phyloP scores from a whole-genome alignment of 495 filamentous ascomycete species.

The Aspergillus ellipticus region DNA sequence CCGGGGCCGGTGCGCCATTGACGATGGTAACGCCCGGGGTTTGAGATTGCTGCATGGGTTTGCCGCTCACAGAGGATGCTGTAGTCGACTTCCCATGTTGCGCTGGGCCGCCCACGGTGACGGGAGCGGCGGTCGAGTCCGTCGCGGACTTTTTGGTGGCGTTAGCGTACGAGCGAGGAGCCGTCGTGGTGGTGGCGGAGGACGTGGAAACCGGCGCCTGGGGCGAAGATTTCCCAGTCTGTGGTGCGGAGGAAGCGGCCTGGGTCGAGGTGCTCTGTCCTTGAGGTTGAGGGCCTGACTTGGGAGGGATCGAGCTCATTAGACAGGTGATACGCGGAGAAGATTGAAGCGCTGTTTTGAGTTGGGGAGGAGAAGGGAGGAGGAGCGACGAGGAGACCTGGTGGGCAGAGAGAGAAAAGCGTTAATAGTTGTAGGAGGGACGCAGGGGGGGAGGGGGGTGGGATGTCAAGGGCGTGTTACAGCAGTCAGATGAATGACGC shows the following conservation, averaged over 20 bases:
- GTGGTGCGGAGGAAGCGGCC: conserved; percentile 50
- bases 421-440: background rate
- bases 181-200: conserved; percentile 46
- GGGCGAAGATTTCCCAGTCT: conserved; percentile 47
- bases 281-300: conserved; percentile 52
- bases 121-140: conserved; percentile 58
- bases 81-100: conserved; percentile 82
- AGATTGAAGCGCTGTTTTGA: conserved; percentile 1
- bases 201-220: conserved; percentile 54
- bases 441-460: conserved; percentile 1
- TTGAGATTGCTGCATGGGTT: conserved; percentile 55
- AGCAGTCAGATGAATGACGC: conserved; percentile 15
- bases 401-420: background rate
- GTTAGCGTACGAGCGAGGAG: conserved; percentile 60
- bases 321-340: conserved; percentile 34
- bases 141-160: conserved; percentile 81
- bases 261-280: conserved; percentile 51
- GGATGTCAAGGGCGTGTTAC: conserved; percentile 19
- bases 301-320: conserved; percentile 50
- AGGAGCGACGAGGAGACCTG: background rate
- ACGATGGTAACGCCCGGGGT: conserved; percentile 63
- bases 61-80: conserved; percentile 79
- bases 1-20: conserved; percentile 59
- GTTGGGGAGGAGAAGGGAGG: conserved; percentile 5
- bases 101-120: conserved; percentile 68